A percentile compares a stretch with the other conserved stretches of the same genome.
Evolutionary conservation across 495 filamentous ascomycete genomes (phyloP).

Genomic region (Astrocystis sublimbata): DNA sequence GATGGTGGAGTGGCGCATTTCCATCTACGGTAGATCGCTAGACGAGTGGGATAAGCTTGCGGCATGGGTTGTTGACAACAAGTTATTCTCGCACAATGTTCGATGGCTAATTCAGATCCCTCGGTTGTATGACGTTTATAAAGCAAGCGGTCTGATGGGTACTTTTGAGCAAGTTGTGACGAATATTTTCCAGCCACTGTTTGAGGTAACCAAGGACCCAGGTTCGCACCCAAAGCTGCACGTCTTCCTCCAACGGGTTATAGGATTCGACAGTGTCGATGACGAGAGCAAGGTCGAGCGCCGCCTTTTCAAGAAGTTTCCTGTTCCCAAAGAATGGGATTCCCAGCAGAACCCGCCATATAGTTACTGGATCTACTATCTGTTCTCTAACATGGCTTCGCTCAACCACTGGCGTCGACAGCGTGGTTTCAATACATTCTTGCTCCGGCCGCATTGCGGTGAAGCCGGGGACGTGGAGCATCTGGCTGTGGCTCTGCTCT

Average conservation of each 20-base stretch:
- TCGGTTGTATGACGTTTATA: constrained; percentile 94
- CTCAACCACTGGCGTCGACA: constrained; percentile 89
- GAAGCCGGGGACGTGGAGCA: constrained; percentile 97
- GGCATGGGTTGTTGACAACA: constrained; percentile 98
- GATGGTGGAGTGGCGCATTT: constrained; percentile 99
- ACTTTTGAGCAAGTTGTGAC: constrained; percentile 87
- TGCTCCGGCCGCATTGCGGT: constrained; percentile 91
- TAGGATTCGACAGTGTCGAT: constrained; percentile 96
- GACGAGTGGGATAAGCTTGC: constrained; percentile 98
- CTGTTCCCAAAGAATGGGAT: constrained; percentile 82
- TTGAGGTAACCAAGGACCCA: constrained; percentile 90
- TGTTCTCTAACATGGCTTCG: constrained; percentile 91
- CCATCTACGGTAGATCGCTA: constrained; percentile 86
- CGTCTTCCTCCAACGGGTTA: constrained; percentile 89
- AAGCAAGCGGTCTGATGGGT: constrained; percentile 78
- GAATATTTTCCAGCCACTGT: constrained; percentile 91
- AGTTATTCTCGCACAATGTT: constrained; percentile 94
- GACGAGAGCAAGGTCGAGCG: constrained; percentile 97
- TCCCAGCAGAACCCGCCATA: constrained; percentile 96
- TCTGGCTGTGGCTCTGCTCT: constrained; percentile 85
- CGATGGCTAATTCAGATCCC: constrained; percentile 97
- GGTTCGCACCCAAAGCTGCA: constrained; percentile 88
- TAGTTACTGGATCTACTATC: constrained; percentile 98
- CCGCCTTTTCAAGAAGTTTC: constrained; percentile 89
- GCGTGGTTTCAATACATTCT: constrained; percentile 93